phyloP scores from a whole-genome alignment of 1,284 basidiomycete species.

The Chalciporus sp. region DNA sequence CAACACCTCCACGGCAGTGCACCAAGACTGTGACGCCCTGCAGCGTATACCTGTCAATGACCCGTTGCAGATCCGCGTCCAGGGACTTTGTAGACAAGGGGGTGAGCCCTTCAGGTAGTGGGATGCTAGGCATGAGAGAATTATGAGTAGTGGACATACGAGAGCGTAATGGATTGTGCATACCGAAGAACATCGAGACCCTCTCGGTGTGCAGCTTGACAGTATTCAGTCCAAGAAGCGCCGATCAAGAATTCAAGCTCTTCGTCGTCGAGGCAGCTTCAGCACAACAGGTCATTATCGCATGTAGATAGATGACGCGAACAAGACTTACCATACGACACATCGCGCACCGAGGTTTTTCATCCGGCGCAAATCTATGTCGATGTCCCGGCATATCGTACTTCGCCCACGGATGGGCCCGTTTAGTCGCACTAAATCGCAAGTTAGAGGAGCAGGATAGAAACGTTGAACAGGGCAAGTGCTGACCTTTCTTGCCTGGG shows the following conservation, averaged over 20 bases:
- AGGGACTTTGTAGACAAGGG: constrained; percentile 68
- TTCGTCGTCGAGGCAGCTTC: constrained; percentile 83
- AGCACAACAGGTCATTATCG: neutral
- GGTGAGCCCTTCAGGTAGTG: constrained; percentile 89
- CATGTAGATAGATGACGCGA: neutral
- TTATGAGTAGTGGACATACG: constrained; percentile 3
- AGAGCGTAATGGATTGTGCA: neutral
- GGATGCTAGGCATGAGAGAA: constrained; percentile 55
- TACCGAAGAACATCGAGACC: constrained; percentile 78
- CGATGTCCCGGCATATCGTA: constrained; percentile 84
- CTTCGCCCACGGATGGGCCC: constrained; percentile 82
- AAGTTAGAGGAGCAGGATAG: neutral
- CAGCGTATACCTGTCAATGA: constrained; percentile 79
- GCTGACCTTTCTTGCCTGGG: constrained; percentile 88
- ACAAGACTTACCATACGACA: constrained; percentile 68
- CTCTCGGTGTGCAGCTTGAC: constrained; percentile 57
- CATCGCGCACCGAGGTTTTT: constrained; percentile 77
- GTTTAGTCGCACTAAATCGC: constrained; percentile 68
- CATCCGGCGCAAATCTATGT: constrained; percentile 78
- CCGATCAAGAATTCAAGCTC: constrained; percentile 82
- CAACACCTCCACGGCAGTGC: constrained; percentile 95
- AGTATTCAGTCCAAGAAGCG: constrained; percentile 81
- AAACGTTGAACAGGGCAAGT: neutral
- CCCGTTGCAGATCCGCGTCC: constrained; percentile 69
- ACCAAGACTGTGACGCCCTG: constrained; percentile 77